Base-by-base conservation (phyloP, 352 stramenopile species). In the Blastocystis sp. region DNA sequence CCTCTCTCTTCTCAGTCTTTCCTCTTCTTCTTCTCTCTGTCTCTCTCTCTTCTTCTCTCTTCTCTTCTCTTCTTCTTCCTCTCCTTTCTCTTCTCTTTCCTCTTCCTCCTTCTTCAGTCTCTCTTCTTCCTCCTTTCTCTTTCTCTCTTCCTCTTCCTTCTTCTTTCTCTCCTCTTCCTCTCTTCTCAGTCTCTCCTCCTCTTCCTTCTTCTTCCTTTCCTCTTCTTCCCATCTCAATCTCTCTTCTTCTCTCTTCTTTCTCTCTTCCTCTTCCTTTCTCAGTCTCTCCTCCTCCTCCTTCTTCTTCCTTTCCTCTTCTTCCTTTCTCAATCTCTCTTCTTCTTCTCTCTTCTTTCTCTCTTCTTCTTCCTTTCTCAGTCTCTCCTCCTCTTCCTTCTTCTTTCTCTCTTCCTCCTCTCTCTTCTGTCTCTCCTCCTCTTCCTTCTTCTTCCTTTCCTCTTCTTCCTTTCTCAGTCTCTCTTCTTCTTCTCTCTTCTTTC, bases 331-430 rank as follows among this genome's bases (percentile, higher is more conserved):
- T 38, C 48, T 57, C 68, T 62, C 28, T n/a, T 42, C 28, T 34
- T 77, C 43, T 28, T 63, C 57, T 14, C 60, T 21, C 68, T 59
- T 77, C 38, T 7, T 76, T n/a, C 24, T 76, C 52, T 42, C 11
- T 42, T 4, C 3, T 77, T 6, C 17, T 59, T 34, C 66, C 60
- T 34, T 59, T 38, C 14, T 42, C 24, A 19, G 11, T 42, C 24
- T 52, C 24, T 59, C 1, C 66, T 66, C 60, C n/a, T 66, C 28
- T 7, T n/a, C 11, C n/a, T 66, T 66, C 4, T n/a, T 10, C 21
- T 66, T 19, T 61, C 19, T n/a, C n/a, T 76, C 65, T 38, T 76
- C 65, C 52, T 76, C 65, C 65, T 76, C 52, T 57, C 65, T 76
- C 65, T 57, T 57, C 52, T 38, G 9, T 38, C 52, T 42, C 42